phyloP scores from a whole-genome alignment of 2,329 filamentous ascomycete species.

The Aureobasidium namibiae region DNA sequence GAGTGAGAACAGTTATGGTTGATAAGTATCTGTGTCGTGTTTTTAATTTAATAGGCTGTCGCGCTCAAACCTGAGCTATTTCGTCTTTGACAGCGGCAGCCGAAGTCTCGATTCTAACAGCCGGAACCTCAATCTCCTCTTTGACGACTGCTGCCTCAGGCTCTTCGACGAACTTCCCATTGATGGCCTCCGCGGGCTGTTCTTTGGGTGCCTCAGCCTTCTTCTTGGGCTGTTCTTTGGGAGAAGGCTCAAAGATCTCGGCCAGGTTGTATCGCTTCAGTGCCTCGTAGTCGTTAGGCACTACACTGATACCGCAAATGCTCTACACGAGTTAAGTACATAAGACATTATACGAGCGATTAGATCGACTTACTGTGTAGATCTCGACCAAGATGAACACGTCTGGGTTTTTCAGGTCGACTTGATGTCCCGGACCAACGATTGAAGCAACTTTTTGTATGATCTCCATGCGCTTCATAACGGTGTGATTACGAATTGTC shows the following conservation, averaged over 20 bases:
- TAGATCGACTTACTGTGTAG: slow-evolving; percentile 56
- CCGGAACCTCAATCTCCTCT: slow-evolving; percentile 6
- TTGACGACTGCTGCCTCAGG: neutral
- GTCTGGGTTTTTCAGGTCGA: slow-evolving; percentile 70
- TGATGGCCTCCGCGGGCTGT: slow-evolving; percentile 18
- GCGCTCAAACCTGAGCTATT: neutral
- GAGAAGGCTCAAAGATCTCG: slow-evolving; percentile 55
- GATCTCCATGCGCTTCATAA: slow-evolving; percentile 57
- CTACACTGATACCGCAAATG: slow-evolving; percentile 70
- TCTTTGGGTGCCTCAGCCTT: slow-evolving; percentile 13
- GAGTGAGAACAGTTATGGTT: neutral
- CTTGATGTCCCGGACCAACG: slow-evolving; percentile 61
- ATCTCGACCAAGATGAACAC: slow-evolving; percentile 73
- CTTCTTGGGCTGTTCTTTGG: slow-evolving; percentile 23
- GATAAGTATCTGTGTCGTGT: neutral
- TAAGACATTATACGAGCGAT: too few relatives aligned
- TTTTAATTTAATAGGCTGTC: neutral
- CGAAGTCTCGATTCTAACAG: neutral
- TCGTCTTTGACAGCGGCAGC: neutral
- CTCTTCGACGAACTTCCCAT: slow-evolving; percentile 17
- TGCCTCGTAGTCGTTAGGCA: slow-evolving; percentile 63
- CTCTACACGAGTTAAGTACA: slow-evolving; percentile 40
- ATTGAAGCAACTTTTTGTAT: slow-evolving; percentile 63
- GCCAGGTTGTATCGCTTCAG: slow-evolving; percentile 72
- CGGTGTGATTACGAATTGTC: slow-evolving; percentile 65